Conservation (phyloP, 2,329 filamentous ascomycete species). For the Chaetomium sp. region DNA sequence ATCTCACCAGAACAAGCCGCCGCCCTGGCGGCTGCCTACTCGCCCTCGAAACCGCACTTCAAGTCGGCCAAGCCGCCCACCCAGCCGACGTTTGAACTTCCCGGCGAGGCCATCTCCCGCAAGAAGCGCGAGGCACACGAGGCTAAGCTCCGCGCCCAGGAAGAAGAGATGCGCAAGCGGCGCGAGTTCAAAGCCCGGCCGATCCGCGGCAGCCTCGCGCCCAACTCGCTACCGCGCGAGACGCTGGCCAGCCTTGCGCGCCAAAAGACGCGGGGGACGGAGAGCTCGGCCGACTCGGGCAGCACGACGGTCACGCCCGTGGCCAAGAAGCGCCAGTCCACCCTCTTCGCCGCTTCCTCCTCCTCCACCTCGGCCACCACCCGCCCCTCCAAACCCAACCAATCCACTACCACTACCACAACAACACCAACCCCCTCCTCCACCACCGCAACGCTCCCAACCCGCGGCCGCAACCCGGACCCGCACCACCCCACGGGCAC, state of each 20-base stretch:
- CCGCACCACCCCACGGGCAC: conserved; percentile 27
- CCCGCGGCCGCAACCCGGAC: conserved; percentile 35
- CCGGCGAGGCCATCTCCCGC: conserved; percentile 62
- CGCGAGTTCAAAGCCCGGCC: conserved; percentile 67
- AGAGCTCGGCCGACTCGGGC: conserved; percentile 21
- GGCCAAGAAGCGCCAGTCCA: conserved; percentile 38
- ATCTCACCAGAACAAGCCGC: conserved; percentile 29
- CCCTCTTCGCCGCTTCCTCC: neutral
- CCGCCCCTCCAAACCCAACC: neutral
- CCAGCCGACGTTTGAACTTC: conserved; percentile 62
- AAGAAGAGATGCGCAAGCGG: conserved; percentile 61
- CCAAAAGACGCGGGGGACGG: conserved; percentile 31
- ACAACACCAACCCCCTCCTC: neutral
- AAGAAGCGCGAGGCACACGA: conserved; percentile 59
- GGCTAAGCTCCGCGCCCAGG: conserved; percentile 56
- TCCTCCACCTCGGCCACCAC: neutral
- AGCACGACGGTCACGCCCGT: conserved; percentile 36
- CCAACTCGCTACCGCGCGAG: conserved; percentile 53
- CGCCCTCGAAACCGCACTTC: conserved; percentile 46
- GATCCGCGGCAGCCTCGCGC: conserved; percentile 49
- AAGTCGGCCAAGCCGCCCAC: conserved; percentile 57
- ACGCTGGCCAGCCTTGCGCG: conserved; percentile 61
- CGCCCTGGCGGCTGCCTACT: conserved; percentile 24
- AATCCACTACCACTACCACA: neutral
- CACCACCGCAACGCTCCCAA: conserved; percentile 14